Conservation (phyloP, 2,329 filamentous ascomycete species). For the Pezicula radicicola region DNA sequence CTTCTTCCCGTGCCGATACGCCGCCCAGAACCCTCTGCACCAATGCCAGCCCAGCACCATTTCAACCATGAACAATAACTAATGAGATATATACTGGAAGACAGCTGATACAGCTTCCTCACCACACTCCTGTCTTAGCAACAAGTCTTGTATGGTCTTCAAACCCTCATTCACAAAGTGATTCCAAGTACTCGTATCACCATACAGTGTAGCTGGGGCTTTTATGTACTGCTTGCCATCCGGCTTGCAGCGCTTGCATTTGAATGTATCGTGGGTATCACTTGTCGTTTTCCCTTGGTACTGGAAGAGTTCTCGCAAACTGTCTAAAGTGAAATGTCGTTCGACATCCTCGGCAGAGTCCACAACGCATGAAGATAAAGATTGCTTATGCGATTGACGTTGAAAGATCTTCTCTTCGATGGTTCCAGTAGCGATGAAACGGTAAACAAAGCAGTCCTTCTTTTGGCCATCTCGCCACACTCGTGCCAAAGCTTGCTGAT, state of each 20-base stretch:
- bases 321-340: slow-evolving; percentile 90
- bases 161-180: slow-evolving; percentile 85
- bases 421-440: slow-evolving; percentile 97
- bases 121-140: slow-evolving; percentile 80
- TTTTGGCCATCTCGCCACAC: slow-evolving; percentile 99
- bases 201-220: slow-evolving; percentile 91
- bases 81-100: slow-evolving; percentile 98
- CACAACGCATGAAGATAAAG: slow-evolving; percentile 91
- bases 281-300: slow-evolving; percentile 81
- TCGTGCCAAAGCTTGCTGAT: slow-evolving; percentile 93
- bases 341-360: slow-evolving; percentile 97
- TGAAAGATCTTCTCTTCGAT: slow-evolving; percentile 99
- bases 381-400: slow-evolving; percentile 96
- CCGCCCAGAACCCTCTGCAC: too few species aligned
- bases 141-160: slow-evolving; percentile 81
- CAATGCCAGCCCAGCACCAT: too few species aligned
- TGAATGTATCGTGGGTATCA: slow-evolving; percentile 98
- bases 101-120: slow-evolving; percentile 85
- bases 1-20: too few species aligned
- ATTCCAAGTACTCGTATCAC: slow-evolving; percentile 99
- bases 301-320: slow-evolving; percentile 88
- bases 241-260: slow-evolving; percentile 90
- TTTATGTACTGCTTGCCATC: slow-evolving; percentile 87
- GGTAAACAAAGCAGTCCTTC: slow-evolving; percentile 98
- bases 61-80: slow-evolving; percentile 5